A percentile compares a stretch with the other conserved stretches of the same genome.
phyloP scores from a whole-genome alignment of 345 rosid species.

The Arabidopsis arenosa region DNA sequence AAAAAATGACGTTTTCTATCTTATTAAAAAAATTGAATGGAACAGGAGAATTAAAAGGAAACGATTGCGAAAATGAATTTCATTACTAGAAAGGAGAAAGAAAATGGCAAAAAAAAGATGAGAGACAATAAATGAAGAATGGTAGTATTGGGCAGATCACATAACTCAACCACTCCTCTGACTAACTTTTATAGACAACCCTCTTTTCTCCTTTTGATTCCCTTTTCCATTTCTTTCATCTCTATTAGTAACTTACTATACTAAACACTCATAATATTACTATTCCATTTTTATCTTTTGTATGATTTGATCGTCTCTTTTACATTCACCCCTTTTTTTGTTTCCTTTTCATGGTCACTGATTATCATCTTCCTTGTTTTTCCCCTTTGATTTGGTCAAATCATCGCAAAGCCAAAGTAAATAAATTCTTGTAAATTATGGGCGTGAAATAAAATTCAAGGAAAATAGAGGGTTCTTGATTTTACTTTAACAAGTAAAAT shows the following conservation, averaged over 20 bases:
- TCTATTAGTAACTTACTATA: not conserved
- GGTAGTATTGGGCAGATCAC: slow-evolving; percentile 62
- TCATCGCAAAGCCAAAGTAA: not conserved
- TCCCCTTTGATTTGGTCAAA: slow-evolving; percentile 32
- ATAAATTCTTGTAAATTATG: not conserved
- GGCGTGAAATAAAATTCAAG: not conserved
- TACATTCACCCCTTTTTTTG: slow-evolving; percentile 12
- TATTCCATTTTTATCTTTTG: not conserved
- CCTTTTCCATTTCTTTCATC: slow-evolving; percentile 46
- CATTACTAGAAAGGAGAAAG: not conserved
- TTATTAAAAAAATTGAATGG: not conserved
- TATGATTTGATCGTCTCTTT: slow-evolving; percentile 37
- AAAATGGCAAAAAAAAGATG: slow-evolving; percentile 15
- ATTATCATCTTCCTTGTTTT: slow-evolving; percentile 26
- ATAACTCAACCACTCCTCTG: slow-evolving; percentile 83
- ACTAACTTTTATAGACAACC: slow-evolving; percentile 56
- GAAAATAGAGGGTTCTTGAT: not conserved
- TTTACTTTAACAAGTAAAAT: slow-evolving; percentile 40
- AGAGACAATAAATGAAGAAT: slow-evolving; percentile 51
- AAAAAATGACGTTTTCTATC: not conserved
- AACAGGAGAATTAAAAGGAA: not conserved
- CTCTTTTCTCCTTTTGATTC: slow-evolving; percentile 60
- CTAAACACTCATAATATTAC: not conserved
- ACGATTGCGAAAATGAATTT: not conserved
- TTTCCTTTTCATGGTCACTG: slow-evolving; percentile 32